phyloP scores from a whole-genome alignment of 2,329 filamentous ascomycete genomes.

The Talaromyces atroroseus region DNA sequence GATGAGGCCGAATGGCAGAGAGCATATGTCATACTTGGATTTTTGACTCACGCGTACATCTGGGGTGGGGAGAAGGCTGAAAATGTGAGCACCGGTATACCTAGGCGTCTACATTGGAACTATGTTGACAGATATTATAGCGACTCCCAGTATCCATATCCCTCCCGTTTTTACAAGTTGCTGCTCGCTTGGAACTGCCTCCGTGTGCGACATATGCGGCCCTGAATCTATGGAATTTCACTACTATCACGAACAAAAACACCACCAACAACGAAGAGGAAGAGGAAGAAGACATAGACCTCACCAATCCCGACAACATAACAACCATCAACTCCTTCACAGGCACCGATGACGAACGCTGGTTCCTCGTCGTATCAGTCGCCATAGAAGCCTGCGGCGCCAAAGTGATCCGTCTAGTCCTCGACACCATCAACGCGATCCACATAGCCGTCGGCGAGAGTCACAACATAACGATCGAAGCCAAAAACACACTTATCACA shows the following conservation, averaged over 20 bases:
- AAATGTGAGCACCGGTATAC: constrained; percentile 48
- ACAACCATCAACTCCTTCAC: constrained; percentile 32
- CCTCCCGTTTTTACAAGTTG: constrained; percentile 33
- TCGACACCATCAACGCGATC: constrained; percentile 44
- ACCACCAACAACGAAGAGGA: background rate
- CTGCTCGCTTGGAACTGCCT: constrained; percentile 32
- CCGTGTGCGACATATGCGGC: constrained; percentile 41
- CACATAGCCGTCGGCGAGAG: constrained; percentile 25
- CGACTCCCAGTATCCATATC: constrained; percentile 32
- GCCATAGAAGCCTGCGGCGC: constrained; percentile 50
- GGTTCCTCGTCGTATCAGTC: constrained; percentile 50
- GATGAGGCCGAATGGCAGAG: constrained; percentile 82
- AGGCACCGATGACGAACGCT: constrained; percentile 37
- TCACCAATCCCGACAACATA: constrained; percentile 35
- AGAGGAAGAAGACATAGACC: constrained; percentile 17
- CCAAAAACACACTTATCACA: constrained; percentile 23
- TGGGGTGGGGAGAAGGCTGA: constrained; percentile 71
- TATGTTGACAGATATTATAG: constrained; percentile 17
- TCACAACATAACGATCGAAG: background rate
- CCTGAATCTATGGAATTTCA: constrained; percentile 38
- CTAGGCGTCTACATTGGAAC: background rate
- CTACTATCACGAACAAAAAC: constrained; percentile 11
- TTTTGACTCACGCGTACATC: constrained; percentile 74
- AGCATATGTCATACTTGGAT: constrained; percentile 69
- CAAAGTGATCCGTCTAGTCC: constrained; percentile 41